Percentiles rank a stretch among this genome's conserved stretches.
These are phyloP conservation scores for Salinomyces thailandicus DNA, from an alignment of 2,329 filamentous ascomycete genomes.

Conservation along the genomic window DNA sequence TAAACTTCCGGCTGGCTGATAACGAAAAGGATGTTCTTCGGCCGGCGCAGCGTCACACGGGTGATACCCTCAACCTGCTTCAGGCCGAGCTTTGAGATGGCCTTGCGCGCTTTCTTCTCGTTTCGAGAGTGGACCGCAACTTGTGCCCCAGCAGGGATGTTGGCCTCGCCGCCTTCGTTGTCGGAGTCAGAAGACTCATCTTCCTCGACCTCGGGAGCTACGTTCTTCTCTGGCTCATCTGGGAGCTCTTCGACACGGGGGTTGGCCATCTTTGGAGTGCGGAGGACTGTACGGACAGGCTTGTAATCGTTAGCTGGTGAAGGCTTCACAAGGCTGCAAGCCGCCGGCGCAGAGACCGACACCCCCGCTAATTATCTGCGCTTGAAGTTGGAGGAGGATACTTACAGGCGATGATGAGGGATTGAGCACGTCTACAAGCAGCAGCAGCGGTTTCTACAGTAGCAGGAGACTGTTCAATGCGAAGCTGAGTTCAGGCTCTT, in stretches of 20 bases:
- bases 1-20: conserved; percentile 99
- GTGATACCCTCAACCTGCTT: conserved; percentile 96
- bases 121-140: conserved; percentile 95
- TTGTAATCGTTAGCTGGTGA: too few relatives aligned
- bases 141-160: conserved; percentile 71
- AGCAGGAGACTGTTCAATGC: too few relatives aligned
- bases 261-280: conserved; percentile 71
- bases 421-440: too few relatives aligned
- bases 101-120: conserved; percentile 99
- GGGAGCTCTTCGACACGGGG: conserved; percentile 95
- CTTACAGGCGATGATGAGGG: too few relatives aligned
- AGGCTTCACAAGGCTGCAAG: too few relatives aligned
- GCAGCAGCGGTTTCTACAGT: too few relatives aligned
- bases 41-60: conserved; percentile 90
- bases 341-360: too few relatives aligned
- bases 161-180: conserved; percentile 56
- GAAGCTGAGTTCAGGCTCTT: too few relatives aligned
- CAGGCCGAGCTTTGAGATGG: conserved; percentile 94
- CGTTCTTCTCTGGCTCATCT: conserved; percentile 71
- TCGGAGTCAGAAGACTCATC: conserved; percentile 59
- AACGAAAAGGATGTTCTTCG: conserved; percentile 99
- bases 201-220: conserved; percentile 43
- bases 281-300: too few relatives aligned
- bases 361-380: too few relatives aligned
- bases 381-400: too few relatives aligned